Base-by-base conservation (phyloP, 495 filamentous ascomycete species). In the Talaromyces ruber region DNA sequence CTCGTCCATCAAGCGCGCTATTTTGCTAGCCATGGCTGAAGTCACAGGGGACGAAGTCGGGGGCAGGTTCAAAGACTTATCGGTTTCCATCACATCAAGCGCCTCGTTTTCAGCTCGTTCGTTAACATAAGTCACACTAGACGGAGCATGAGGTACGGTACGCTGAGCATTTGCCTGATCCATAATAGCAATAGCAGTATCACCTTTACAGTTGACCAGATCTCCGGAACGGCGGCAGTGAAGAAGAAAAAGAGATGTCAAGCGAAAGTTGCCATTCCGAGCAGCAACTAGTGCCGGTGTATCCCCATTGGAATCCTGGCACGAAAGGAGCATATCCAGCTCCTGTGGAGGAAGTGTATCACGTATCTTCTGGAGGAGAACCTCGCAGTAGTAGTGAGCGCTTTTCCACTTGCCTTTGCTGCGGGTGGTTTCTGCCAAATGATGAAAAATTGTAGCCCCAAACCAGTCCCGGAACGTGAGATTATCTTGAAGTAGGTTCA, bases 371-470 rank as follows among this genome's bases (percentile, higher is more conserved):
- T 93, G 89, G 29, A 97, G 80, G n/a, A 97, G 81, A 59, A 88
- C 84, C 68, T 97, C 93, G 32, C 96, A 84, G 70, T 98, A 98
- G 68, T 98, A 97, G 16, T 89, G 84, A 21, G 91, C 90, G 65
- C 86, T 92, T 26, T 88, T 86, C 69, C 88, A 88, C 70, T 92
- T 96, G 45, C 84, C 86, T 34, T 87, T 85, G 61, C 85, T 88
- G 57, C 82, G 82, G 34, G 92, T 96, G 59, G 91, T 91, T 63
- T 87, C 87, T 6, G 91, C 88, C 37, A 94, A 91, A 66, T 98
- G 94, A 66, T 98, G 94, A 65, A 98, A 91, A 56, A 95, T 87
- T 0, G 92, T 97, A 61, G 84, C 87, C 7, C 88, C 86, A 60
- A 85, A 87, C 75, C 84, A 83, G 65, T 98, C 94, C 12, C 84